Evolutionary conservation across 202 grass and related monocot genomes (phyloP), one percentile per base, ranked within the genome.

Genomic region (Carex sylvatica): DNA sequence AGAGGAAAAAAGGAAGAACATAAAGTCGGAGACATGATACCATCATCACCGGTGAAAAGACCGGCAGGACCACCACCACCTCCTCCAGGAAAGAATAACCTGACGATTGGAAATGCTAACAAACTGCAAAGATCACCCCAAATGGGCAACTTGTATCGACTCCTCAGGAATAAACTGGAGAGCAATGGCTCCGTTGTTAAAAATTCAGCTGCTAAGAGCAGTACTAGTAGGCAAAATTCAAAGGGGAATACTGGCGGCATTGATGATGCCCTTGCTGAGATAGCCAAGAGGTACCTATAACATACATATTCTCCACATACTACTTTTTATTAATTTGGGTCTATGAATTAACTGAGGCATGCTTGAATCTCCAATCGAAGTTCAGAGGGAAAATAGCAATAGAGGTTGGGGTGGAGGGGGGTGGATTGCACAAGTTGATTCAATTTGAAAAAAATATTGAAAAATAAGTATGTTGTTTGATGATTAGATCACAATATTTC

Each of bases 61-160:
- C 2, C 22, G 16, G 22, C 12, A 26, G 59, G 11, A 30, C 79
- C 5, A 7, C 79, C 61, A 5, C 79, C 40, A 6, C 79, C 79
- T 5, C 79, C 79, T 81, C 35, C 58, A 24, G 79, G 79, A 22
- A 81, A 52, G 61, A 65, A 65, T 11, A 19, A 10, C 13, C 2
- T n/a, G 12, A 66, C 62, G 30, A 53, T 24, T 12, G 15, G 60
- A 81, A 63, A 67, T 67, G 16, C 79, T 51, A 65, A 23, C 61
- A 81, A 81, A 67, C 62, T 67, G 61, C 66, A 81, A 46, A 67
- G 60, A 81, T 81, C 79, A 65, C 31, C 56, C 16, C 61, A 81
- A 81, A 81, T 81, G 36, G 11, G 23, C 22, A 81, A 36, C 28
- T 67, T 81, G 79, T 81, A 81, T 67, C 18, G 38, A 10, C 61